Base-by-base conservation (phyloP, 192 early-diverging fungal genomes). In the Coemansia sp. region DNA sequence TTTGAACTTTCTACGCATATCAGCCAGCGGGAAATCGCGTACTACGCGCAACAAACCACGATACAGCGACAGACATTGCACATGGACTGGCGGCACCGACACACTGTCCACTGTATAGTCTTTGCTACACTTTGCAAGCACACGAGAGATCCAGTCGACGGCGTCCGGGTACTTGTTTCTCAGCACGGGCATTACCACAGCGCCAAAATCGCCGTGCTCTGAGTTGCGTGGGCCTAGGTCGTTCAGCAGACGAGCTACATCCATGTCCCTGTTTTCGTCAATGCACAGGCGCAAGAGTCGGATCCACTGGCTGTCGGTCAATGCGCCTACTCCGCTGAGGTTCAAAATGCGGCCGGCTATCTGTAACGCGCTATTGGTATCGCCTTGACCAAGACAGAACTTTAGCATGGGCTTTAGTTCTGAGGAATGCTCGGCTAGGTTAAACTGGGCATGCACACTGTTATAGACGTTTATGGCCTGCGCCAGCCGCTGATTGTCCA, bases 1-100 rank as follows among this genome's bases (percentile, higher is more conserved):
- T 29, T 24, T 36, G 18, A 84, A 49, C 70, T 84, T 84, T 7
- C 27, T 16, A 16, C 77, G 77, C 68, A 79, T 31, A 20, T 67
- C 68, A 3, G 66, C 38, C 9, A 71, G 8, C 7, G 77, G 73
- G 60, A 76, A 79, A 50, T 7, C 16, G 12, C 41, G 16, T 12
- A 70, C 62, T 15, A 53, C 70, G 0, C 69, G 69, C 24, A 72
- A 44, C 49, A 79, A 38, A 8, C 34, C 44, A 0, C 81, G 70
- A 58, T 79, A 84, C 49, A 84, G 41, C 39, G 69, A 15, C n/a
- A 67, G n/a, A 27, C 58, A 62, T n/a, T 66, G 41, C 4, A 60
- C 57, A 40, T 15, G 24, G 2, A 20, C 65, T 11, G 65, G 47
- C 29, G 65, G 49, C 7, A 7, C 12, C 6, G 29, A 11, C 27